phyloP scores from a whole-genome alignment of 345 rosid species.

The Aurinia saxatilis region DNA sequence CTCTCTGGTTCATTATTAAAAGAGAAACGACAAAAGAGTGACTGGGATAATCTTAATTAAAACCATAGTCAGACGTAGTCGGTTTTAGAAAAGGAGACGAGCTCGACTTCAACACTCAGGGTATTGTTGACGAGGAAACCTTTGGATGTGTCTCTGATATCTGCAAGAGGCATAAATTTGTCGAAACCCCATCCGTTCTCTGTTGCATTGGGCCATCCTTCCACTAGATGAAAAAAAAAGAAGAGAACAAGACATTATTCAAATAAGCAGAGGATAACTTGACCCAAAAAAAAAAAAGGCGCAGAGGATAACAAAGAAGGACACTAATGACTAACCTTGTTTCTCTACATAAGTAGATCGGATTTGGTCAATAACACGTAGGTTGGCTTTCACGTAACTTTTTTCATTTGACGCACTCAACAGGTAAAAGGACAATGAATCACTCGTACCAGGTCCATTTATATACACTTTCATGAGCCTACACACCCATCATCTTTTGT shows the following conservation, averaged over 20 bases:
- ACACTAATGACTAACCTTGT: conserved; percentile 14
- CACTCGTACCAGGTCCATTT: conserved; percentile 5
- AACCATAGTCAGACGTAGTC: background rate
- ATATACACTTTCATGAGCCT: conserved; percentile 2
- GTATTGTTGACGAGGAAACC: background rate
- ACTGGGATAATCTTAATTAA: no score
- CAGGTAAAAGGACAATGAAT: conserved; percentile 8
- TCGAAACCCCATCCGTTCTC: conserved; percentile 3
- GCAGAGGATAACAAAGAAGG: no score
- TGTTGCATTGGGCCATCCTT: background rate
- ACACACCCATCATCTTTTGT: background rate
- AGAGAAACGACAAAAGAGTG: background rate
- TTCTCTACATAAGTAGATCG: background rate
- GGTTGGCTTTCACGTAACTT: conserved; percentile 4
- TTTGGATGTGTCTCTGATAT: background rate
- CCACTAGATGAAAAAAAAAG: background rate
- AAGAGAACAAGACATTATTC: background rate
- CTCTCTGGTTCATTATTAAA: no score
- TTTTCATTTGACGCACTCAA: conserved; percentile 8
- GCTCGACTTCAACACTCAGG: background rate
- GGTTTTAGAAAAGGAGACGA: background rate
- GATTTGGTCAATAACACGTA: conserved; percentile 1
- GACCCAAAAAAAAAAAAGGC: no score
- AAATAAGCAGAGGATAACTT: background rate
- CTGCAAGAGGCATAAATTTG: background rate